phyloP scores from a whole-genome alignment of 139 green algal species.

The Astrephomene gubernaculifera region DNA sequence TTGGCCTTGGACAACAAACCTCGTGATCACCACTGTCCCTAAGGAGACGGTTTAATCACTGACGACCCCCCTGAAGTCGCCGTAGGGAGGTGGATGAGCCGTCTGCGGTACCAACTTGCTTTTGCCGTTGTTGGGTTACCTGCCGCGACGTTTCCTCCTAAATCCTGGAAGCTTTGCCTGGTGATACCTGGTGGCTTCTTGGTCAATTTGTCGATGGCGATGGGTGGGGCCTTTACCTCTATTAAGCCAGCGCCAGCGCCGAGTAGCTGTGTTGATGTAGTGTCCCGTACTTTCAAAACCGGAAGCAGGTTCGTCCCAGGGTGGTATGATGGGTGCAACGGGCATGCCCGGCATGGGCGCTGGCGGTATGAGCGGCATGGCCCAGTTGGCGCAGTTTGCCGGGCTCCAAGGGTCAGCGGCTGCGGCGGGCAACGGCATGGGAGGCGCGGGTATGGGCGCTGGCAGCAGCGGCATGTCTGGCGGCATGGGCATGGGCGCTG shows the following conservation, averaged over 20 bases:
- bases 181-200: no score
- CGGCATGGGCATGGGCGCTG: slow-evolving; percentile 30
- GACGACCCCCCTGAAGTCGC: background rate
- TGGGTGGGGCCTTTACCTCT: background rate
- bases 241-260: slow-evolving; percentile 1
- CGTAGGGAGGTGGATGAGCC: background rate
- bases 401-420: background rate
- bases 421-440: slow-evolving; percentile 23
- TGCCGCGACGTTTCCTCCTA: no score
- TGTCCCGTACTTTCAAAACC: slow-evolving; percentile 8
- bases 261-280: background rate
- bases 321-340: slow-evolving; percentile 32
- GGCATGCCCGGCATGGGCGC: slow-evolving; percentile 35
- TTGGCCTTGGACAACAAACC: no score
- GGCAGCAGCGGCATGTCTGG: slow-evolving; percentile 41
- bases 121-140: background rate
- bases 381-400: slow-evolving; percentile 39
- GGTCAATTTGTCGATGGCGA: background rate
- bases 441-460: slow-evolving; percentile 33
- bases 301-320: slow-evolving; percentile 42
- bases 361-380: slow-evolving; percentile 51
- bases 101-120: background rate
- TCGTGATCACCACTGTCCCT: no score
- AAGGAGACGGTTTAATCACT: background rate
- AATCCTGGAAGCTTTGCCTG: no score